Evolutionary conservation across 192 early-diverging fungal species (phyloP).

Genomic region (Diversispora epigaea): DNA sequence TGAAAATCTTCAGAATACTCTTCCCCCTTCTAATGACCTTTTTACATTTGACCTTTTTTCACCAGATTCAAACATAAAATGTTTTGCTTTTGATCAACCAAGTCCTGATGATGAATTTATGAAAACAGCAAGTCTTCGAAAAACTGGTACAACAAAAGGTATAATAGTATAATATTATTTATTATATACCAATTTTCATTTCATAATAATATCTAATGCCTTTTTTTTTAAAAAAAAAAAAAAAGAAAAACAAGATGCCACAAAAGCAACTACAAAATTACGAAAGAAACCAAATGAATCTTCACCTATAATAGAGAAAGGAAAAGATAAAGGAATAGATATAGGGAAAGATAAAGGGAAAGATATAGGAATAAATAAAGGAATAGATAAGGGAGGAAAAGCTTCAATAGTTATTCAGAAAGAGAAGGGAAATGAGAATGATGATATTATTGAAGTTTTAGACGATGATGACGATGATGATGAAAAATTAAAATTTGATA

Average conservation of each 20-base stretch:
- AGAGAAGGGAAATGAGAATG: slow-evolving; percentile 30
- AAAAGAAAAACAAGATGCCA: no score
- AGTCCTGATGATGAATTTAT: slow-evolving; percentile 80
- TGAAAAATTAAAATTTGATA: slow-evolving; percentile 41
- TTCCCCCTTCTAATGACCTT: slow-evolving; percentile 1
- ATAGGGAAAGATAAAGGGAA: no score
- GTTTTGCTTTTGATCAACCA: slow-evolving; percentile 72
- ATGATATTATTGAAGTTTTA: slow-evolving; percentile 41
- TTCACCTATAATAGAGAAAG: no score
- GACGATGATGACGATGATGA: slow-evolving; percentile 34
- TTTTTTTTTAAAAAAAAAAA: no score
- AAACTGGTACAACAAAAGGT: slow-evolving; percentile 17
- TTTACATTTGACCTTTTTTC: slow-evolving; percentile 19
- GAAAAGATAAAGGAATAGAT: no score
- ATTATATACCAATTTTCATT: neutral
- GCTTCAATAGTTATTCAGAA: neutral
- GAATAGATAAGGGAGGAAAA: neutral
- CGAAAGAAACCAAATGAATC: no score
- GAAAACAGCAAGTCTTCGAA: slow-evolving; percentile 50
- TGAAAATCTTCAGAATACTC: neutral
- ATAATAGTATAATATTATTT: neutral
- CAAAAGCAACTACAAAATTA: no score
- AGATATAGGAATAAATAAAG: neutral
- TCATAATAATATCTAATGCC: neutral
- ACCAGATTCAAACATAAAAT: slow-evolving; percentile 6